Evolutionary conservation across 768 basidiomycete genomes (phyloP).

Genomic region (Leccinellum rugosiceps): DNA sequence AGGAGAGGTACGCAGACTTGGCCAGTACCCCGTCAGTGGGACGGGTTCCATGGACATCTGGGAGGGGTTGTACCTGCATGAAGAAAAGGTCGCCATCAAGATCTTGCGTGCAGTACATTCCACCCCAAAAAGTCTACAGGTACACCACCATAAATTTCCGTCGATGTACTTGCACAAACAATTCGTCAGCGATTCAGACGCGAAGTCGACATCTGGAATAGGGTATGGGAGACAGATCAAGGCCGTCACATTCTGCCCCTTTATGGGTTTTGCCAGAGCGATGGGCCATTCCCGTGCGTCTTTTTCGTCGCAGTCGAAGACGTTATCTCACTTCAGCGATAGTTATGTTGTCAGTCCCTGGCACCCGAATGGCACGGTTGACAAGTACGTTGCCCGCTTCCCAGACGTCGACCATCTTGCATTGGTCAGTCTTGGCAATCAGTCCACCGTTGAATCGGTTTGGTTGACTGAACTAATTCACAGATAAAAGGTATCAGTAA

Average conservation of each 20-base stretch:
- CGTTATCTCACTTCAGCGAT: conserved; percentile 2
- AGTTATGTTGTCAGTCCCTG: conserved; percentile 61
- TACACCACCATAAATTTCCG: conserved; percentile 19
- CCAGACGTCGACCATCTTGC: conserved; percentile 41
- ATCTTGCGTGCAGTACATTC: conserved; percentile 50
- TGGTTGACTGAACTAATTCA: neutral
- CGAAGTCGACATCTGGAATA: conserved; percentile 54
- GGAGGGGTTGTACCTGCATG: conserved; percentile 52
- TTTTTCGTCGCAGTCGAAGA: neutral
- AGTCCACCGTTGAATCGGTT: neutral
- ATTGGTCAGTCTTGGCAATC: conserved; percentile 33
- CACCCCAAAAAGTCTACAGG: conserved; percentile 42
- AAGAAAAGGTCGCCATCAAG: conserved; percentile 58
- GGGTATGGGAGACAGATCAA: conserved; percentile 49
- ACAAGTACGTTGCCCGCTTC: conserved; percentile 43
- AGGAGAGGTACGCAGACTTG: conserved; percentile 50
- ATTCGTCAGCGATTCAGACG: conserved; percentile 44
- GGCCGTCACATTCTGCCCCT: conserved; percentile 55
- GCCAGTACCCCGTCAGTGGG: conserved; percentile 48
- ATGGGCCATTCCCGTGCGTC: conserved; percentile 54
- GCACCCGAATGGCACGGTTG: conserved; percentile 49
- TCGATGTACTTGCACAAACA: conserved; percentile 2
- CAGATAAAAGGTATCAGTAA: conserved; percentile 46
- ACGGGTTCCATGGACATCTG: conserved; percentile 53
- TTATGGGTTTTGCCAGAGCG: conserved; percentile 54